Evolutionary conservation across 495 filamentous ascomycete genomes (phyloP), one percentile per base, ranked within the genome.

Genomic region (Bryoglossum gracile): DNA sequence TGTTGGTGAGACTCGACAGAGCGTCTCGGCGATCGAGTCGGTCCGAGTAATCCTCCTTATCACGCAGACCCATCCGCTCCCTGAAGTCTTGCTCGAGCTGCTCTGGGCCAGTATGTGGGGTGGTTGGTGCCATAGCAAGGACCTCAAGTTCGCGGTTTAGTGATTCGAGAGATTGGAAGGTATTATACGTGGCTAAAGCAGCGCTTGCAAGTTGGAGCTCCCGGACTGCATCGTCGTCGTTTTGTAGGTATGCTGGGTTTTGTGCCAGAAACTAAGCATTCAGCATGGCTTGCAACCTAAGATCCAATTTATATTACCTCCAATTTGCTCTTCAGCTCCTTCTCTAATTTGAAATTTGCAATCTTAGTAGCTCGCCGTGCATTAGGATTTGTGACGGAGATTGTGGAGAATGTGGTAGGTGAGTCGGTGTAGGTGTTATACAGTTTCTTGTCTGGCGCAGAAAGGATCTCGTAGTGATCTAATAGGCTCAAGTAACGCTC

Each of bases 141-240:
- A 98, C 84, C 14, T 89, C 77, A 19, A 87, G 66, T 65, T 98
- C 92, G 54, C 86, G 84, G 18, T 81, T 80, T 25, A 96, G 74
- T 10, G 86, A 73, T 61, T 97, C 94, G 14, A 97, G 75, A 0
- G 82, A 72, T 62, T 91, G 84, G 58, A 96, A 95, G 10, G 87
- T 72, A 61, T 85, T 81, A 62, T 96, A 88, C 5, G 77, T 77
- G 56, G 73, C 78, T 37, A 89, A 78, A 16, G 77, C 68, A 11
- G 94, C 65, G 42, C 86, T 80, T 3, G 87, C 80, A 6, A 92
- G 72, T 55, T 94, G 82, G 5, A 95, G 72, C 32, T 81, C 70
- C 28, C 94, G 85, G 32, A 87, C 73, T 28, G 82, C 79, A 39
- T 84, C 80, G 25, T 97, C 91, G 59, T 97, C 86, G 23, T 57